Evolutionary conservation across 78 protist species (phyloP).

Genomic region (Fonticula alba): DNA sequence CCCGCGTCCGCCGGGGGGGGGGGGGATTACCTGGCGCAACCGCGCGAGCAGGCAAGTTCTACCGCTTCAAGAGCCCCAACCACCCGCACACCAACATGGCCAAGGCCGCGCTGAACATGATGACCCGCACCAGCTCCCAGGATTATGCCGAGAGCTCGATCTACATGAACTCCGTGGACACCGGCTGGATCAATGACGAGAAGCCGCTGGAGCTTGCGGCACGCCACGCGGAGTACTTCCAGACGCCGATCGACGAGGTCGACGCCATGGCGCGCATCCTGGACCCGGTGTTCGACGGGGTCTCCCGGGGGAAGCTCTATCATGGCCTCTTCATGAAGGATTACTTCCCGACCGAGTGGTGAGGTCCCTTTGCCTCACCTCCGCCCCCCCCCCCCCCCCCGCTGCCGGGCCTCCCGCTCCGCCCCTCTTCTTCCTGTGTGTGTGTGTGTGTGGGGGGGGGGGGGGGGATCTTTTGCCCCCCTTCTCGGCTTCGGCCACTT

Average conservation of each 20-base stretch:
- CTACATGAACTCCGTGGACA: slow-evolving; percentile 57
- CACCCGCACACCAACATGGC: slow-evolving; percentile 96
- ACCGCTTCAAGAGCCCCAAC: slow-evolving; percentile 31
- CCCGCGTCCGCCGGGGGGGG: too few relatives aligned
- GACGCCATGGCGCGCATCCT: slow-evolving; percentile 79
- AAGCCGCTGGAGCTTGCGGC: slow-evolving; percentile 2
- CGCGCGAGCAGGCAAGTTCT: slow-evolving; percentile 24
- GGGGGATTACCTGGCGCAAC: too few relatives aligned
- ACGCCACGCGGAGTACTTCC: neutral
- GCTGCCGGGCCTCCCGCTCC: too few relatives aligned
- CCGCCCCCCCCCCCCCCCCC: too few relatives aligned
- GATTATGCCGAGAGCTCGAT: slow-evolving; percentile 36
- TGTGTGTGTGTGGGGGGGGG: too few relatives aligned
- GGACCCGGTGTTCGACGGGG: slow-evolving; percentile 54
- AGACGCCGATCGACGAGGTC: slow-evolving; percentile 74
- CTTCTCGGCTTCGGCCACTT: too few relatives aligned
- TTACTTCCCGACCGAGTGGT: slow-evolving; percentile 27
- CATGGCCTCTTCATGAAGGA: slow-evolving; percentile 37
- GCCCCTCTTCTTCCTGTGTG: too few relatives aligned
- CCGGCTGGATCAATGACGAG: slow-evolving; percentile 49
- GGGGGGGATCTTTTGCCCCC: too few relatives aligned
- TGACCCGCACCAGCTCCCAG: slow-evolving; percentile 57
- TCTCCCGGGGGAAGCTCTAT: neutral
- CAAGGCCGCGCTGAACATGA: slow-evolving; percentile 85
- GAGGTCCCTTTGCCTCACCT: neutral